phyloP scores from a whole-genome alignment of 192 early-diverging fungal species.

The Linnemannia elongata region DNA sequence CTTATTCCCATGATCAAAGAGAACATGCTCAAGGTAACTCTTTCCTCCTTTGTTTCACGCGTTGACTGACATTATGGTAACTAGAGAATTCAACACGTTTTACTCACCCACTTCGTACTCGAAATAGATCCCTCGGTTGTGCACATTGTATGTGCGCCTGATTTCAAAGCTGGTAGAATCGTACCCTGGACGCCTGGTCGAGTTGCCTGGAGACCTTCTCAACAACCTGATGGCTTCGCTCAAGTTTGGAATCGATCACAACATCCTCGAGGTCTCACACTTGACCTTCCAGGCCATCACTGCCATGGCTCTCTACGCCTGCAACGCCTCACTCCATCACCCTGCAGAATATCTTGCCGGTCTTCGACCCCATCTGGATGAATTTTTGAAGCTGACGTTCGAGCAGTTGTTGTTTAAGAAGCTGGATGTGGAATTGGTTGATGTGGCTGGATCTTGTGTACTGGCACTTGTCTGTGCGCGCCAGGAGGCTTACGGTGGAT shows the following conservation, averaged over 20 bases:
- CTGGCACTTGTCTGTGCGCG: constrained; percentile 69
- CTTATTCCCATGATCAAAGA: constrained; percentile 79
- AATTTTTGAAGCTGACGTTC: constrained; percentile 66
- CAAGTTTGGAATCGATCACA: constrained; percentile 72
- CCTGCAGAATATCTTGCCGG: constrained; percentile 33
- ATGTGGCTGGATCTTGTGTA: constrained; percentile 70
- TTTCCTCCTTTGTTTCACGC: not conserved
- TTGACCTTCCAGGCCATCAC: constrained; percentile 75
- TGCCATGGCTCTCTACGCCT: constrained; percentile 67
- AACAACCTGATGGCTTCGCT: constrained; percentile 71
- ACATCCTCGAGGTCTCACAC: constrained; percentile 71
- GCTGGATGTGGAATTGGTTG: constrained; percentile 73
- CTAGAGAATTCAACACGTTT: not conserved
- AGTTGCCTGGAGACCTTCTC: constrained; percentile 63
- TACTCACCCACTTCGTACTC: constrained; percentile 7
- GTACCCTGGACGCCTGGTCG: constrained; percentile 71
- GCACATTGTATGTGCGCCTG: constrained; percentile 75
- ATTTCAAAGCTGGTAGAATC: constrained; percentile 73
- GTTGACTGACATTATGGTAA: not conserved
- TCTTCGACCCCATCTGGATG: constrained; percentile 55
- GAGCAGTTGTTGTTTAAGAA: constrained; percentile 73
- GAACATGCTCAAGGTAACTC: constrained; percentile 75
- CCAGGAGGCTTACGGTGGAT: constrained; percentile 61
- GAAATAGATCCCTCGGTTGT: constrained; percentile 70
- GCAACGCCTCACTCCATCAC: constrained; percentile 58